Evolutionary conservation across 768 basidiomycete species (phyloP).

Genomic region (Clitopilus passeckerianus): DNA sequence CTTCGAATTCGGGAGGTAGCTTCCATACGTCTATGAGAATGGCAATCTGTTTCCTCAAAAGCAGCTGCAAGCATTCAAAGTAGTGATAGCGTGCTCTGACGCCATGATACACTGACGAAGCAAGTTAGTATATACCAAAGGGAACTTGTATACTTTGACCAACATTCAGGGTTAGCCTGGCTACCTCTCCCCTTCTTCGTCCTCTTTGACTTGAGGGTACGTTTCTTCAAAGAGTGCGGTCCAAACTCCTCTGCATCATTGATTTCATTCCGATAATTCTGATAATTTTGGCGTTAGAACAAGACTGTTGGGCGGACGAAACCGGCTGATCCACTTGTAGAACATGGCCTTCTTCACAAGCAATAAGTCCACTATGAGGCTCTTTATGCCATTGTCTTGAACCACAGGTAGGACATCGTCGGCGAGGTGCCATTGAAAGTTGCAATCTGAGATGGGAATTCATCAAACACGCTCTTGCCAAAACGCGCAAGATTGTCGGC

Average conservation of each 20-base stretch:
- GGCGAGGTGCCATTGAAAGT: constrained; percentile 53
- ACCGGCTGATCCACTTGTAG: constrained; percentile 53
- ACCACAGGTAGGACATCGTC: constrained; percentile 72
- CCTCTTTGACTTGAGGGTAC: constrained; percentile 54
- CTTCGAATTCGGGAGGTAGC: constrained; percentile 81
- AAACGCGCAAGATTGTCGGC: not conserved
- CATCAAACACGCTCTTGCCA: not conserved
- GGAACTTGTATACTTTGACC: constrained; percentile 8
- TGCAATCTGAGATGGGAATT: not conserved
- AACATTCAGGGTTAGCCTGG: constrained; percentile 57
- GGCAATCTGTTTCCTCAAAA: constrained; percentile 72
- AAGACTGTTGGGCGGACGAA: not conserved
- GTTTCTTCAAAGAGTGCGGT: constrained; percentile 59
- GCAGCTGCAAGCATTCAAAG: constrained; percentile 78
- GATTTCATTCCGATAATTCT: constrained; percentile 85
- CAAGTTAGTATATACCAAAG: not conserved
- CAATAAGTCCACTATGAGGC: constrained; percentile 70
- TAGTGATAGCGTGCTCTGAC: constrained; percentile 73
- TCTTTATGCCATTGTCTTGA: constrained; percentile 89
- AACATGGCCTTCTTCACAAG: constrained; percentile 90
- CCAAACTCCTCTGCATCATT: constrained; percentile 63
- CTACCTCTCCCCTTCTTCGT: constrained; percentile 46
- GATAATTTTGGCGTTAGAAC: not conserved
- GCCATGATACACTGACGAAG: constrained; percentile 73
- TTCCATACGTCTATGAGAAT: constrained; percentile 59